Evolutionary conservation across 257 asterid genomes (phyloP), one percentile per base, ranked within the genome.

Genomic region (Verbena officinalis): DNA sequence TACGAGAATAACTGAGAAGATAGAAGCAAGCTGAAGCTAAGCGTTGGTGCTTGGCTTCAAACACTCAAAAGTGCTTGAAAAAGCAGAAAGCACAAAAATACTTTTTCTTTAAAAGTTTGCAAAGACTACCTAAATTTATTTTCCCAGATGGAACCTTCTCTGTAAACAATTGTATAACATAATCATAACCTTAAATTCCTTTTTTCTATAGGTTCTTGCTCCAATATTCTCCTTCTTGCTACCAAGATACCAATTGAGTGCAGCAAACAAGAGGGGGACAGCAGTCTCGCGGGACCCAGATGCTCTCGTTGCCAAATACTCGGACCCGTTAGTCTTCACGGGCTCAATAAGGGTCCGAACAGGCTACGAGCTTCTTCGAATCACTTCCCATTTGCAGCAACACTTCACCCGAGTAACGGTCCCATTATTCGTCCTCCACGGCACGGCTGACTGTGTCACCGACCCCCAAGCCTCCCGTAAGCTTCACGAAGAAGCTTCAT

Each of bases 311-410:
- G 95, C 94, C 0, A 93, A 93, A 70, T 93, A 93, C 54, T 93
- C 97, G 0, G 99, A 93, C 46, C 99, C 97, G 23, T 80, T 93
- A 5, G 99, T 90, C 16, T 93, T 88, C 78, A 93, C 97, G 0
- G 99, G 99, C 9, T 81, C 96, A 3, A 86, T 90, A 39, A 74
- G 97, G 65, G 77, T 84, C 60, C 73, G 96, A 77, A 90, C 99
- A 0, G 99, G 99, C 16, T 93, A 90, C 9, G 96, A 93, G 74
- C 84, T 93, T 17, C 85, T 93, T 9, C 70, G 89, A 13, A 80
- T 82, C 62, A 67, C 90, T 0, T 31, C 84, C 22, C 64, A 75
- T 53, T 74, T 93, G 68, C 96, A 93, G 76, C 84, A 90, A 75
- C 88, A 88, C 73, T 55, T 90, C 73, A 59, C 70, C 64, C 55